Percentiles rank a stretch among this genome's conserved stretches.
Evolutionary conservation across 1,139 yeast genomes (phyloP).

Genomic region (Geotrichum histeridarum): DNA sequence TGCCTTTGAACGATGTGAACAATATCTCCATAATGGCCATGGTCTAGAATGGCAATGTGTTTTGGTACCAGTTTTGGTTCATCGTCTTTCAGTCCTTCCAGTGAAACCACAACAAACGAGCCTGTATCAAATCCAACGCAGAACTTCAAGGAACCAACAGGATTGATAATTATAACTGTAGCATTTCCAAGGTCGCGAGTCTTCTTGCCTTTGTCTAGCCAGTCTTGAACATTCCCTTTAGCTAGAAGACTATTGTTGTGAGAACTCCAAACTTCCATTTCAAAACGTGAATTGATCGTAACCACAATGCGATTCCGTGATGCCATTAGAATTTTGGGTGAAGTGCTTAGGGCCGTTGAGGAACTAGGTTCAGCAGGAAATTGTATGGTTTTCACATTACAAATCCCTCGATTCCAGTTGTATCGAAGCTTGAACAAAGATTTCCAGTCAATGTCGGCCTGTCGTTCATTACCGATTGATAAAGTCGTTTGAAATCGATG

Average conservation of each 20-base stretch:
- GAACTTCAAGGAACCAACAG: slow-evolving; percentile 14
- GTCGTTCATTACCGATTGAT: slow-evolving; percentile 6
- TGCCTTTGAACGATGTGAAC: slow-evolving; percentile 18
- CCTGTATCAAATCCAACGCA: slow-evolving; percentile 19
- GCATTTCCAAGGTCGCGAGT: slow-evolving; percentile 7
- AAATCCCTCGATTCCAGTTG: slow-evolving; percentile 19
- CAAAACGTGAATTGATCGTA: background rate
- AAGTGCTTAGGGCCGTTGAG: background rate
- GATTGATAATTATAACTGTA: slow-evolving; percentile 15
- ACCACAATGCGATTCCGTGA: slow-evolving; percentile 18
- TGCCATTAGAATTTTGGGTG: slow-evolving; percentile 9
- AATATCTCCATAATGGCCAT: slow-evolving; percentile 14
- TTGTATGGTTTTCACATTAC: slow-evolving; percentile 6
- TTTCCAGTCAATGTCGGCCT: slow-evolving; percentile 17
- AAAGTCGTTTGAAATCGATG: slow-evolving; percentile 8
- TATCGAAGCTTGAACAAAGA: slow-evolving; percentile 12
- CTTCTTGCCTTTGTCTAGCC: background rate
- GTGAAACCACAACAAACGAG: slow-evolving; percentile 14
- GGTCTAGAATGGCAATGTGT: slow-evolving; percentile 14
- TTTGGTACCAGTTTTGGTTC: slow-evolving; percentile 1
- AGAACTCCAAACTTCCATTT: slow-evolving; percentile 11
- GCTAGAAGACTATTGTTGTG: slow-evolving; percentile 3
- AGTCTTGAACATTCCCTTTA: slow-evolving; percentile 5
- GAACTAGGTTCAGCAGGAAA: background rate
- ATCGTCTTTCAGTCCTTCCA: slow-evolving; percentile 12